Percentiles rank a stretch among this genome's conserved stretches.
Conservation (phyloP, 2,329 filamentous ascomycete genomes). For the Colletotrichum australisinense region DNA sequence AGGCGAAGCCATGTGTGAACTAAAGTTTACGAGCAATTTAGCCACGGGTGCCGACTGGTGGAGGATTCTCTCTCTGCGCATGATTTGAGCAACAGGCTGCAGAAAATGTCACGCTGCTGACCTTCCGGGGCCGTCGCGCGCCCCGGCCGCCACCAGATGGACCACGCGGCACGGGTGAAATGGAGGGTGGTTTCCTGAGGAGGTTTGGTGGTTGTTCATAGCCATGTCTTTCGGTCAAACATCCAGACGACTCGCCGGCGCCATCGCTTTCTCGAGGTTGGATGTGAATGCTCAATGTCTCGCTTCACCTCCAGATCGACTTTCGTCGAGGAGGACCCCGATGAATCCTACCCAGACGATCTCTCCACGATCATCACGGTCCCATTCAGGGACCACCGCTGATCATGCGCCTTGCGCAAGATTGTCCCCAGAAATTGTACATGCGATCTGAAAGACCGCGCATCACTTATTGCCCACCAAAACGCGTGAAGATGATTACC, state of each 20-base stretch:
- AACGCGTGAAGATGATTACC: neutral
- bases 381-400: slow-evolving; percentile 19
- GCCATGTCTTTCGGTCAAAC: neutral
- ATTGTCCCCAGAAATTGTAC: neutral
- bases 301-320: slow-evolving; percentile 2
- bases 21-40: slow-evolving; percentile 17
- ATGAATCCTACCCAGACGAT: neutral
- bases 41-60: slow-evolving; percentile 32
- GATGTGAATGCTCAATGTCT: neutral
- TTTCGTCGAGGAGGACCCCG: neutral
- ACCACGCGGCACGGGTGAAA: slow-evolving; percentile 21
- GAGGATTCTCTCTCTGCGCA: slow-evolving; percentile 26
- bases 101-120: slow-evolving; percentile 29
- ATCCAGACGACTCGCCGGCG: neutral
- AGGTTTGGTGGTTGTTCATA: neutral
- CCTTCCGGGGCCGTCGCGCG: neutral
- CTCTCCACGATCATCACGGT: neutral
- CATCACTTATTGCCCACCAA: neutral
- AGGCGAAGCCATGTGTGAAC: slow-evolving; percentile 18
- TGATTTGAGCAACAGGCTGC: slow-evolving; percentile 32
- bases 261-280: neutral
- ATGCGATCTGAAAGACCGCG: neutral
- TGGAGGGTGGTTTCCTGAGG: neutral
- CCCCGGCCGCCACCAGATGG: slow-evolving; percentile 29
- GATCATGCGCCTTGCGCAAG: slow-evolving; percentile 26